Base-by-base conservation (phyloP, 2,329 filamentous ascomycete species). In the Coniochaeta hoffmannii region DNA sequence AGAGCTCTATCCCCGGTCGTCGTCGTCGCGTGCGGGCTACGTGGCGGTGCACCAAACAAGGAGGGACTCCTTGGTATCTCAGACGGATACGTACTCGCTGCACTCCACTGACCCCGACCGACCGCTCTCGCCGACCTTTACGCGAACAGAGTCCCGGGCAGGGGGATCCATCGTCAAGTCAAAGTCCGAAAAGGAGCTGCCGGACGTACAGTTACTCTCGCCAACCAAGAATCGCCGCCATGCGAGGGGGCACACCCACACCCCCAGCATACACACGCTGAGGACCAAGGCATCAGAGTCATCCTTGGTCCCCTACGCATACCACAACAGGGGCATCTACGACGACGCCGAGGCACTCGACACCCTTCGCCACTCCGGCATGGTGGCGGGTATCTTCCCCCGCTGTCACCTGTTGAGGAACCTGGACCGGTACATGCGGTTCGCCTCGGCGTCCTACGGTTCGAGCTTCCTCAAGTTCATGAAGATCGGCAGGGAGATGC, bases 381-480 rank as follows among this genome's bases (percentile, higher is more conserved):
- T 72, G 50, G 73, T 85, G 1, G 75, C 79, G 32, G 81, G 81
- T 1, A 76, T 82, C 51, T 87, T 86, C 53, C 85, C 85, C 0
- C 68, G 73, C 4, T 76, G 76, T 31, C 83, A 85, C 60, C 71
- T 87, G 8, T 71, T 86, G 10, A 74, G 77, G 31, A 87, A 86
- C 62, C 81, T 87, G 24, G 79, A 79, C 2, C 75, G 84, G 34
- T 87, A 86, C 58, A 85, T 87, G 72, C 77, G 81, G 3, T 87
- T 85, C 62, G 83, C 84, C 1, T 86, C 84, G 1, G 84, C 85
- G 1, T 82, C 82, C 0, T 87, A 88, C 56, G 84, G 85, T 0
- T 82, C 81, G 0, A 77, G 77, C 49, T 87, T 87, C 57, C 73
- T 87, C 50, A 79, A 80, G 55, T 73, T 86, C 22, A 76, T 87